Conservation (phyloP, 106 monocot genomes). For the Dactylorhiza incarnata region DNA sequence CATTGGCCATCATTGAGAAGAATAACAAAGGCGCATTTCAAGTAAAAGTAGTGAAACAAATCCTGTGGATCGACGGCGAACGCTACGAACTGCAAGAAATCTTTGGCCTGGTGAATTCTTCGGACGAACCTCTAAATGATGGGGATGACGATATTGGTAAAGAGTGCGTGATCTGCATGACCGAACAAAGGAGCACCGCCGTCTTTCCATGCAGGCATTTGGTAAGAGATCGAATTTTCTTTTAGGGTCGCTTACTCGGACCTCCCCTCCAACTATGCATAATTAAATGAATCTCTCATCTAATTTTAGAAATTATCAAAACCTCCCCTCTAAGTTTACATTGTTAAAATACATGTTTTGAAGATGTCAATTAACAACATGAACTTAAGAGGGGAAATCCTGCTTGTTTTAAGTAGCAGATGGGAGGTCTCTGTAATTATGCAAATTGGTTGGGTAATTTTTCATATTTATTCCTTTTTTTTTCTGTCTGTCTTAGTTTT, state of each 20-base stretch:
- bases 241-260: neutral
- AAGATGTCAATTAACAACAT: too few species aligned
- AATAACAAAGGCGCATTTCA: slow-evolving; percentile 31
- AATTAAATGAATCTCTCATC: neutral
- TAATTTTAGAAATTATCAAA: too few species aligned
- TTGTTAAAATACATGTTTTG: too few species aligned
- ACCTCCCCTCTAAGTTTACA: too few species aligned
- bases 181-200: slow-evolving; percentile 74
- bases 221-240: slow-evolving; percentile 38
- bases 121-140: slow-evolving; percentile 16
- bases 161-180: slow-evolving; percentile 92
- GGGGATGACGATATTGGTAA: slow-evolving; percentile 51
- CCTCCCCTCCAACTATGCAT: neutral
- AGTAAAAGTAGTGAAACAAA: slow-evolving; percentile 75
- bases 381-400: too few species aligned
- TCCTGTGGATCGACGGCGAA: slow-evolving; percentile 60
- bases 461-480: neutral
- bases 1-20: slow-evolving; percentile 68
- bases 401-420: too few species aligned
- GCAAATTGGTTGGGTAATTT: too few species aligned
- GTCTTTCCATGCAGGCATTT: slow-evolving; percentile 89
- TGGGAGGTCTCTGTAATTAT: too few species aligned
- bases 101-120: slow-evolving; percentile 49
- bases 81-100: slow-evolving; percentile 86
- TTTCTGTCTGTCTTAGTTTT: too few species aligned